Evolutionary conservation across 2,329 filamentous ascomycete species (phyloP), one percentile per base, ranked within the genome.

Genomic region (Penicillium sp.): DNA sequence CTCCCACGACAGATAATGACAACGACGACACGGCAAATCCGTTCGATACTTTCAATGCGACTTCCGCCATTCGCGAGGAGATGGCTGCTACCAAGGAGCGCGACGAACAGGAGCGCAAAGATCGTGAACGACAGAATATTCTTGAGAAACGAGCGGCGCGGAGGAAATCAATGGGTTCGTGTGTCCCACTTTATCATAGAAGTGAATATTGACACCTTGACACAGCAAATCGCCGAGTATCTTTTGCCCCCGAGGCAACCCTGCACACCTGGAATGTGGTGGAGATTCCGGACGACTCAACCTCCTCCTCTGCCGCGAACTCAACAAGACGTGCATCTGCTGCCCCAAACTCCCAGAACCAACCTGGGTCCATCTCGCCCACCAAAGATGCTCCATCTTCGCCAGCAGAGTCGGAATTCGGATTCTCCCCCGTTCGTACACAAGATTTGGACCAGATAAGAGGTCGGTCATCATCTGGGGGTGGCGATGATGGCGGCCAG

Each of bases 181-280:
- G 8, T 32, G 7, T 33, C 17, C 10, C 19, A 15, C 9, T 13
- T 15, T 15, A 19, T 26, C 13, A n/a, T 12, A 9, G 7, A 24
- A 32, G 0, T 15, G 26, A 31, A 21, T 31, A 43, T 59, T 65
- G 48, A 66, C 46, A 48, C 43, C 51, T 47, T 40, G 32, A 48
- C 32, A 35, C 52, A 79, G 80, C 91, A 42, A 95, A 93, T 66
- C 83, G 93, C 62, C 83, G 93, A 64, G 93, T 98, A 31, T 97
- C 91, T 0, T 98, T 98, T 69, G 93, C 93, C 4, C 93, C 93
- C 1, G 93, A 98, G 71, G 93, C 93, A 12, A 98, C 93, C 3
- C 77, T 98, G 32, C 93, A 98, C 66, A 98, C 93, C 0, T 97
- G 95, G 78, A 90, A 97, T 64, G 90, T 93, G 49, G 81, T 96